These are phyloP conservation scores for Boechera divaricarpa DNA, from an alignment of 345 rosid genomes.

Conservation along the genomic window DNA sequence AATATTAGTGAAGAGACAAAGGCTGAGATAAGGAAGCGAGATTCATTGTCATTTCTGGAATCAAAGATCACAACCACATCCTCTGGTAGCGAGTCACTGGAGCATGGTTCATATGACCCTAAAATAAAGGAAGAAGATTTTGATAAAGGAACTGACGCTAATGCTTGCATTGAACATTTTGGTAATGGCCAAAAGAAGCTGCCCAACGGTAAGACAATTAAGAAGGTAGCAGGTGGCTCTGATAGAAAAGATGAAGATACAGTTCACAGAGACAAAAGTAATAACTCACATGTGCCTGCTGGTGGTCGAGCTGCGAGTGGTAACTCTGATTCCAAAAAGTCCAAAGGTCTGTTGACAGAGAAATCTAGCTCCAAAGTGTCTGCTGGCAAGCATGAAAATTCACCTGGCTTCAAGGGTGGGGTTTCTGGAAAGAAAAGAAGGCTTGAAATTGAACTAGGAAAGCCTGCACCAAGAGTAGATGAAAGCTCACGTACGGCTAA, in stretches of 20 bases:
- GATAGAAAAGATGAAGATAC: constrained; percentile 46
- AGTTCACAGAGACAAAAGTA: constrained; percentile 45
- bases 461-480: constrained; percentile 45
- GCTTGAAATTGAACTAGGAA: constrained; percentile 56
- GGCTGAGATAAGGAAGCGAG: constrained; percentile 49
- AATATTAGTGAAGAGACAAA: constrained; percentile 53
- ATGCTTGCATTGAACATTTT: constrained; percentile 45
- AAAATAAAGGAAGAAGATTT: constrained; percentile 49
- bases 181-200: constrained; percentile 47
- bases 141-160: constrained; percentile 45
- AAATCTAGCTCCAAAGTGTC: constrained; percentile 47
- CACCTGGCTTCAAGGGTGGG: constrained; percentile 45
- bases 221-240: constrained; percentile 45
- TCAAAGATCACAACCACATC: constrained; percentile 52
- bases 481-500: constrained; percentile 59
- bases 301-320: constrained; percentile 43
- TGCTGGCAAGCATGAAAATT: constrained; percentile 40
- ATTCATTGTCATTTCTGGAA: constrained; percentile 48
- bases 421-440: constrained; percentile 49
- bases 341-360: constrained; percentile 46
- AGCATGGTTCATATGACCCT: constrained; percentile 43
- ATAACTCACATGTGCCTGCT: constrained; percentile 42
- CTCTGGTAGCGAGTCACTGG: constrained; percentile 42
- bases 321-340: constrained; percentile 48
- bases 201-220: constrained; percentile 53